A percentile compares a stretch with the other conserved stretches of the same genome.
These are phyloP conservation scores for Phoenix dactylifera DNA, from an alignment of 176 grass and related monocot species.

Conservation along the genomic window DNA sequence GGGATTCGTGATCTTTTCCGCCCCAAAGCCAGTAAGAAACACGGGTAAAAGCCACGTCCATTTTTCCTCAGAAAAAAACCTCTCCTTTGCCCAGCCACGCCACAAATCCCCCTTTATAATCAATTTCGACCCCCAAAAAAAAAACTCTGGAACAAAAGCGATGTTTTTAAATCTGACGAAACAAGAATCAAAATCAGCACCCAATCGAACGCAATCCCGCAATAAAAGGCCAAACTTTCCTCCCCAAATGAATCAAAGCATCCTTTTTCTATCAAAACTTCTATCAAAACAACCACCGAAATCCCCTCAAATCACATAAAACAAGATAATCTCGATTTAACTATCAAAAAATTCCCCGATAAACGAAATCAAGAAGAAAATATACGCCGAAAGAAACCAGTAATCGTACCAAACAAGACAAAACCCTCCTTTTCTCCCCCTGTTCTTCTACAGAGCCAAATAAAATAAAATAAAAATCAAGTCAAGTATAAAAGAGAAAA, in stretches of 20 bases:
- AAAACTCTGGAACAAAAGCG: constrained; percentile 1
- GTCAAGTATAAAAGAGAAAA: too few species aligned
- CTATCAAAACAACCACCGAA: neutral
- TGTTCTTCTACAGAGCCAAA: too few species aligned
- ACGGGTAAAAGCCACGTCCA: constrained; percentile 20
- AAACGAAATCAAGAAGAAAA: too few species aligned
- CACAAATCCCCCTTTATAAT: neutral
- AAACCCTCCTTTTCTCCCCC: too few species aligned
- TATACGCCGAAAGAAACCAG: too few species aligned
- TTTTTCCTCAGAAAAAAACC: constrained; percentile 10
- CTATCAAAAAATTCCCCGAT: too few species aligned
- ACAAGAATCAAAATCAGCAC: neutral
- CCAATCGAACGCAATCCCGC: neutral
- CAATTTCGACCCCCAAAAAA: neutral
- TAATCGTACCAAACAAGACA: too few species aligned
- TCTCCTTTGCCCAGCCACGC: neutral
- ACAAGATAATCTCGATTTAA: too few species aligned
- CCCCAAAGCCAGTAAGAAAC: constrained; percentile 22
- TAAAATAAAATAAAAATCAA: too few species aligned
- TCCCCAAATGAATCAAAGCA: neutral
- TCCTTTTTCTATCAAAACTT: neutral
- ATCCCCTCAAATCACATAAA: too few species aligned
- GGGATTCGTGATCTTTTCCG: constrained; percentile 5
- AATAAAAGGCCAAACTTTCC: neutral
- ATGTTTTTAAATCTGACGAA: constrained; percentile 5